Evolutionary conservation across 164 flowering plant species (phyloP).

Genomic region (Dillenia suffruticosa): DNA sequence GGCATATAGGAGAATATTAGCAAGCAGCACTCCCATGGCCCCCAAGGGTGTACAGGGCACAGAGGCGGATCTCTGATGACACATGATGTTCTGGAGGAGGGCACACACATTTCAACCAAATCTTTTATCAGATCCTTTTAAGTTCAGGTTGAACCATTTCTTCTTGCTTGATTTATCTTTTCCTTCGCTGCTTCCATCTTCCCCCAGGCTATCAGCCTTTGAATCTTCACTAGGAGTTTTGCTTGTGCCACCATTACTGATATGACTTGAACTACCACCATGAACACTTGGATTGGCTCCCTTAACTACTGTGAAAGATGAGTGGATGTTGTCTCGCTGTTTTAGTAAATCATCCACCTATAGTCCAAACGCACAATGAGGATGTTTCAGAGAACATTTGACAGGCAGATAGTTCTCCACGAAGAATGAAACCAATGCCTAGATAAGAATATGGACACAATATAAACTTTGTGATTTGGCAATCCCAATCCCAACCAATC

Average conservation of each 20-base stretch:
- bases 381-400: not conserved
- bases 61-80: not conserved
- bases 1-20: too few species aligned
- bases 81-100: too few species aligned
- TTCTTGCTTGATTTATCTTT: constrained; percentile 73
- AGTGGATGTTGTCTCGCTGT: constrained; percentile 73
- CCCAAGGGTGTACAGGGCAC: not conserved
- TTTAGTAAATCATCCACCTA: constrained; percentile 95
- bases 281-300: constrained; percentile 20
- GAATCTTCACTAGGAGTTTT: constrained; percentile 53
- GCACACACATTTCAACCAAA: constrained; percentile 18
- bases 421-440: too few species aligned
- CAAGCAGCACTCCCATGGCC: not conserved
- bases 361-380: constrained; percentile 1
- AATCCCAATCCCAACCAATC: too few species aligned
- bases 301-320: constrained; percentile 66
- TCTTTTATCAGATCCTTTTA: constrained; percentile 76
- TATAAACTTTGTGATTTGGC: too few species aligned
- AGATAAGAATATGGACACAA: too few species aligned
- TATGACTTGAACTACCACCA: constrained; percentile 22
- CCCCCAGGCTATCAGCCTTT: constrained; percentile 52
- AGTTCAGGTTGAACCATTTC: constrained; percentile 77
- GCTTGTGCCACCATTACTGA: constrained; percentile 38
- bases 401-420: not conserved
- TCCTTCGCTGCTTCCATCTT: constrained; percentile 66